Evolutionary conservation across 139 green algal genomes (phyloP).

Genomic region (Nannochloris sp.): DNA sequence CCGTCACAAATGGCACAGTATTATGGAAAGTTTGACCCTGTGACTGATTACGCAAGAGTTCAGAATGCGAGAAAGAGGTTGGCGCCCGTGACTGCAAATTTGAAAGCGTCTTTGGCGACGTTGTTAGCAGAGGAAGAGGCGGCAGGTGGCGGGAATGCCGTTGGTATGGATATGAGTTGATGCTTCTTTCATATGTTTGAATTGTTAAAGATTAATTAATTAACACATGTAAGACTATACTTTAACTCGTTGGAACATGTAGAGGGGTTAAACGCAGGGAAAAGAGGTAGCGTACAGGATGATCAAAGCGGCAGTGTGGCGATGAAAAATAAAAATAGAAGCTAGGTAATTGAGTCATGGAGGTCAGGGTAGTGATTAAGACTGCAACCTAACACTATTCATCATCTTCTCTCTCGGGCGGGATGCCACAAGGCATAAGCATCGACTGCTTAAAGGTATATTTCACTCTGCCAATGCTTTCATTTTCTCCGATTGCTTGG

Average conservation of each 20-base stretch:
- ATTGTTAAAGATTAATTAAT: no score
- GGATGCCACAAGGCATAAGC: conserved; percentile 82
- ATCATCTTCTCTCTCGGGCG: conserved; percentile 64
- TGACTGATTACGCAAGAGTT: conserved; percentile 26
- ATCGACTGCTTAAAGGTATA: conserved; percentile 92
- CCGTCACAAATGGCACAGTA: conserved; percentile 24
- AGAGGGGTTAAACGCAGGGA: no score
- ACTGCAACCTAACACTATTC: background rate
- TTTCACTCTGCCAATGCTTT: conserved; percentile 81
- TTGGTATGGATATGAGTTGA: background rate
- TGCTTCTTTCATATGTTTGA: no score
- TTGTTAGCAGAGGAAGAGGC: conserved; percentile 18
- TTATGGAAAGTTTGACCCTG: conserved; percentile 9
- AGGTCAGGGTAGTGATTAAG: no score
- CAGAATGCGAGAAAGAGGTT: conserved; percentile 37
- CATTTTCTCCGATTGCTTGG: conserved; percentile 91
- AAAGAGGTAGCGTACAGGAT: no score
- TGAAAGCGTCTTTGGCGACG: conserved; percentile 31
- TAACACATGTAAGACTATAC: no score
- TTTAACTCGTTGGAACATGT: no score
- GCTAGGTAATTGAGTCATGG: no score
- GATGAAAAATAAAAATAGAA: no score
- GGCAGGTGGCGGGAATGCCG: background rate
- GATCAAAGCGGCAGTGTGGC: no score
- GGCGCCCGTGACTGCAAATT: conserved; percentile 31